Percentiles rank a stretch among this genome's conserved stretches.
phyloP scores from a whole-genome alignment of 331 rosid species.

The Malus hybrid region DNA sequence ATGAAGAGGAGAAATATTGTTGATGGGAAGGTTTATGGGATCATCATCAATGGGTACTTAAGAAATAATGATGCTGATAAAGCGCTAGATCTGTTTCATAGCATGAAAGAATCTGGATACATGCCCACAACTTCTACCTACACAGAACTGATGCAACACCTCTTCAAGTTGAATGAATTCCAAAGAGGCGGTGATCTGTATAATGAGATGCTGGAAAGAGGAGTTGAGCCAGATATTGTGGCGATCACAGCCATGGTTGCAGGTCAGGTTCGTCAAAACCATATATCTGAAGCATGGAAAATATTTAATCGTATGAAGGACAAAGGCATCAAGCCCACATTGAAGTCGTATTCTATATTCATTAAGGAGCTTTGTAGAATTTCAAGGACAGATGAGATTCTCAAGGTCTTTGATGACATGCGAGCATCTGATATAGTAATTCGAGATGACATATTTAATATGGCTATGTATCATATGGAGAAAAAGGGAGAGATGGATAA shows the following conservation, averaged over 20 bases:
- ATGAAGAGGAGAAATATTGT: constrained; percentile 43
- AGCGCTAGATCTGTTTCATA: constrained; percentile 54
- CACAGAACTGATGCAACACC: constrained; percentile 70
- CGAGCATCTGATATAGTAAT: constrained; percentile 37
- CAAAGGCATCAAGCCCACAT: constrained; percentile 49
- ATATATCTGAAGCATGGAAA: constrained; percentile 59
- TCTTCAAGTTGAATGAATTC: constrained; percentile 43
- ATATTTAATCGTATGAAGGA: constrained; percentile 48
- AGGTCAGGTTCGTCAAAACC: constrained; percentile 55
- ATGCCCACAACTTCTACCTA: constrained; percentile 47
- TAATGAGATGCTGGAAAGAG: constrained; percentile 65
- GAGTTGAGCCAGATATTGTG: constrained; percentile 53
- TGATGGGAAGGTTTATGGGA: constrained; percentile 47
- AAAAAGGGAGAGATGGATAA: constrained; percentile 39
- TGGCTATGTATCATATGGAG: constrained; percentile 47
- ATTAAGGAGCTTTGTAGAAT: constrained; percentile 74
- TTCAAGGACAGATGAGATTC: constrained; percentile 60
- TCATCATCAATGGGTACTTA: constrained; percentile 58
- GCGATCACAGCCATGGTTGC: constrained; percentile 75
- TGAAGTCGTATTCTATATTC: constrained; percentile 57
- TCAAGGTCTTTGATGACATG: constrained; percentile 66
- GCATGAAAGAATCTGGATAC: constrained; percentile 55
- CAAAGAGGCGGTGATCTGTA: constrained; percentile 59
- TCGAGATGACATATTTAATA: constrained; percentile 37
- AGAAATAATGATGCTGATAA: constrained; percentile 36